These are phyloP conservation scores for Xylariomycetidae sp. DNA, from an alignment of 2,329 filamentous ascomycete genomes.

Conservation along the genomic window DNA sequence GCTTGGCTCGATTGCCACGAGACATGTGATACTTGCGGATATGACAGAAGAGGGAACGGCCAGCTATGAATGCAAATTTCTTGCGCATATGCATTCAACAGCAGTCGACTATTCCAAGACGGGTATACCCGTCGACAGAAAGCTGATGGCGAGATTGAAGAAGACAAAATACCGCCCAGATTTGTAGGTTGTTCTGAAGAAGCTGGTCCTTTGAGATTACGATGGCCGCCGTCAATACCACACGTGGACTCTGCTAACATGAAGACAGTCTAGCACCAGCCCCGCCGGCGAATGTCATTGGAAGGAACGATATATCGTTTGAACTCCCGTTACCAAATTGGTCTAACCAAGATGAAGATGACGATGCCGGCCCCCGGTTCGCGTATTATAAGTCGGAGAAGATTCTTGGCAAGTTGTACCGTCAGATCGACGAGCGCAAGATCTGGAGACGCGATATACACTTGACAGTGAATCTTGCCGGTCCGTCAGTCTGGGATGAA, in stretches of 20 bases:
- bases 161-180: slow-evolving; percentile 40
- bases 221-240: slow-evolving; percentile 2
- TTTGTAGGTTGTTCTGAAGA: slow-evolving; percentile 38
- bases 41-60: slow-evolving; percentile 44
- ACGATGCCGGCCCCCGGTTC: slow-evolving; percentile 37
- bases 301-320: slow-evolving; percentile 37
- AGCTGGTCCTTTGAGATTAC: neutral
- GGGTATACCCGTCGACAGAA: slow-evolving; percentile 51
- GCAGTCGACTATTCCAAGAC: slow-evolving; percentile 75
- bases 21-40: slow-evolving; percentile 61
- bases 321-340: slow-evolving; percentile 23
- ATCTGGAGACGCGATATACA: slow-evolving; percentile 53
- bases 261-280: slow-evolving; percentile 37
- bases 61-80: slow-evolving; percentile 41
- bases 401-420: slow-evolving; percentile 64
- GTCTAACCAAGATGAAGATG: slow-evolving; percentile 39
- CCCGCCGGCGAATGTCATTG: slow-evolving; percentile 37
- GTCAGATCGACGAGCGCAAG: slow-evolving; percentile 63
- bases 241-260: slow-evolving; percentile 2
- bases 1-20: slow-evolving; percentile 49
- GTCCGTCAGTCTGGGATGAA: slow-evolving; percentile 37
- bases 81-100: slow-evolving; percentile 61
- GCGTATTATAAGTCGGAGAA: slow-evolving; percentile 63
- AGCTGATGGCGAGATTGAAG: slow-evolving; percentile 33
- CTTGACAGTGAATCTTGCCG: slow-evolving; percentile 17